Evolutionary conservation across 1,284 basidiomycete species (phyloP).

Genomic region (Meira miltonrushii): DNA sequence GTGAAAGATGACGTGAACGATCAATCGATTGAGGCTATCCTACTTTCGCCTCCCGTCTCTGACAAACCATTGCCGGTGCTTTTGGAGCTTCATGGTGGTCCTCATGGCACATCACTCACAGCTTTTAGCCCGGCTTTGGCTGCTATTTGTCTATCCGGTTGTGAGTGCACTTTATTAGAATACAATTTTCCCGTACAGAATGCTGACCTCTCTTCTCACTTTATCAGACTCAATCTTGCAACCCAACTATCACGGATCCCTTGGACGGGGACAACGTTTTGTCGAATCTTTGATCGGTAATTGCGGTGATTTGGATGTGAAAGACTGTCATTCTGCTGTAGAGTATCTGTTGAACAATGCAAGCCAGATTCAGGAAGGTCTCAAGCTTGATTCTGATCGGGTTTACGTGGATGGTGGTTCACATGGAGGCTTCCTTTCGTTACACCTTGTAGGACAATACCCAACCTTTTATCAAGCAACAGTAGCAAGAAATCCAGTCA

Average conservation of each 20-base stretch:
- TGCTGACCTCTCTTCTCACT: background rate
- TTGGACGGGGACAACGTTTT: slow-evolving; percentile 56
- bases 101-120: slow-evolving; percentile 59
- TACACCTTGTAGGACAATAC: slow-evolving; percentile 63
- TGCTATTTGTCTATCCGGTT: slow-evolving; percentile 14
- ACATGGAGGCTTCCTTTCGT: slow-evolving; percentile 67
- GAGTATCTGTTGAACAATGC: slow-evolving; percentile 54
- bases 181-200: background rate
- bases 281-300: slow-evolving; percentile 58
- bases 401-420: slow-evolving; percentile 65
- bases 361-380: no score
- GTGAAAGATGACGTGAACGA: no score
- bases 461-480: slow-evolving; percentile 63
- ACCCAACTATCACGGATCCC: slow-evolving; percentile 68
- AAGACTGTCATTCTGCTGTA: slow-evolving; percentile 62
- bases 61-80: no score
- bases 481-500: slow-evolving; percentile 67
- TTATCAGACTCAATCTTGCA: slow-evolving; percentile 55
- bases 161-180: background rate
- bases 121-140: slow-evolving; percentile 15
- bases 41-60: no score
- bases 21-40: no score
- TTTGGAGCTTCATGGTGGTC: slow-evolving; percentile 61
- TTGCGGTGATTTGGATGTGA: slow-evolving; percentile 65
- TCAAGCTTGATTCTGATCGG: slow-evolving; percentile 52